phyloP scores from a whole-genome alignment of 106 monocot species.

The Dendrobium nobile region DNA sequence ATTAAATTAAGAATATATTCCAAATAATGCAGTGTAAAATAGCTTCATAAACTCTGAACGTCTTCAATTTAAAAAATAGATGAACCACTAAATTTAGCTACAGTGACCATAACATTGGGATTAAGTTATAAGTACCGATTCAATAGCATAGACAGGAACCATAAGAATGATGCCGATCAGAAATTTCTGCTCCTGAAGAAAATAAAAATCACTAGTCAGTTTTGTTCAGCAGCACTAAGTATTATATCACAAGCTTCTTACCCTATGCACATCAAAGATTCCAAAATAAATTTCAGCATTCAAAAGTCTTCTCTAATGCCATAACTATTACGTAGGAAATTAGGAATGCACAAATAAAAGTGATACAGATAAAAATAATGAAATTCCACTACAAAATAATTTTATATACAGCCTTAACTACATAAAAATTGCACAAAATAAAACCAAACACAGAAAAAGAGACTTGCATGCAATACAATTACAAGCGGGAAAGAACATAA shows the following conservation, averaged over 20 bases:
- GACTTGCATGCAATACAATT: not conserved
- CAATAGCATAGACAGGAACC: slow-evolving; percentile 94
- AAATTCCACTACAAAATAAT: not conserved
- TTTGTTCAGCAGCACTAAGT: not conserved
- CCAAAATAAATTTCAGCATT: not conserved
- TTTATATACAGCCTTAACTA: not conserved
- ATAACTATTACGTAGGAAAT: not conserved
- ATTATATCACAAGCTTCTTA: not conserved
- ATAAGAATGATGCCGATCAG: slow-evolving; percentile 95
- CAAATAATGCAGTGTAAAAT: slow-evolving; percentile 3
- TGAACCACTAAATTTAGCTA: not conserved
- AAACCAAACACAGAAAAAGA: not conserved
- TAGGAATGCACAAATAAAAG: not conserved
- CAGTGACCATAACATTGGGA: not conserved
- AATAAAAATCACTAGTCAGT: slow-evolving; percentile 12
- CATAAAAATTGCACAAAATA: not conserved
- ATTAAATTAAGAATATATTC: not conserved
- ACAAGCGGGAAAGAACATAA: not conserved
- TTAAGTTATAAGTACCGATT: slow-evolving; percentile 59
- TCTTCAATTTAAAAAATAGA: slow-evolving; percentile 1
- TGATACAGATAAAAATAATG: not conserved
- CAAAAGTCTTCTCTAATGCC: not conserved
- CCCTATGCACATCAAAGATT: not conserved
- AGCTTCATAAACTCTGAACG: not conserved
- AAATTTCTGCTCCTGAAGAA: slow-evolving; percentile 93